Conservation (phyloP, 768 basidiomycete species). For the Boletellus sp. region DNA sequence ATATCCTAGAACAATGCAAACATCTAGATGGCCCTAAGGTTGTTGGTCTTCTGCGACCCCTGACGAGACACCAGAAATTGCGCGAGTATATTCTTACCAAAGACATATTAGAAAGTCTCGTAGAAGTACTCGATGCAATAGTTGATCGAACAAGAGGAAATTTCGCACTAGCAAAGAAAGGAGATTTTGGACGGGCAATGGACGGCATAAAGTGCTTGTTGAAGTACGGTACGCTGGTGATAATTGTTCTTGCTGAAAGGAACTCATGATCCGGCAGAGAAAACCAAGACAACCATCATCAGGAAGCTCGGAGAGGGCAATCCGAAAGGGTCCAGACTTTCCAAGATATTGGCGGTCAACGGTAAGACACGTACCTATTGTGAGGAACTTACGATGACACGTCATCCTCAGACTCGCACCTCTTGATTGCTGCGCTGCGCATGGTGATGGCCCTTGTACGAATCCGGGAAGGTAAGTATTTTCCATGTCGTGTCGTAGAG, state of each 20-base stretch:
- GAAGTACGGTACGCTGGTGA: constrained; percentile 10
- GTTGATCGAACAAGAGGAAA: too few species aligned
- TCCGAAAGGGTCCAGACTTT: constrained; percentile 6
- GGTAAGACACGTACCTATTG: constrained; percentile 1
- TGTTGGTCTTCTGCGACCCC: constrained; percentile 17
- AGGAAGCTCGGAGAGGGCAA: neutral
- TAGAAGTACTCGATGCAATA: constrained; percentile 11
- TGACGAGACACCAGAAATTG: constrained; percentile 14
- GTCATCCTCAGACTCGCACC: constrained; percentile 3
- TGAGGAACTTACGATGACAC: neutral
- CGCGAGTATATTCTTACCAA: constrained; percentile 10
- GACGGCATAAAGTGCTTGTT: constrained; percentile 16
- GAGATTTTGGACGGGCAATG: constrained; percentile 18
- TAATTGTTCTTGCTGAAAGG: neutral
- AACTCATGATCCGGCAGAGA: constrained; percentile 6
- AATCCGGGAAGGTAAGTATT: constrained; percentile 14
- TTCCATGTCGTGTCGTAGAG: neutral
- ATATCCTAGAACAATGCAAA: too few species aligned
- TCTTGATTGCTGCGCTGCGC: constrained; percentile 15
- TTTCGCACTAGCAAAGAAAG: too few species aligned
- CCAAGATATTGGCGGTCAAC: constrained; percentile 10
- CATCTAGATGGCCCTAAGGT: constrained; percentile 16
- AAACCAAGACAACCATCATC: constrained; percentile 5
- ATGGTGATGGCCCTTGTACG: constrained; percentile 16
- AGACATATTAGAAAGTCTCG: constrained; percentile 5